These are phyloP conservation scores for Entrophospora sp. DNA, from an alignment of 192 early-diverging fungal species.

Conservation along the genomic window DNA sequence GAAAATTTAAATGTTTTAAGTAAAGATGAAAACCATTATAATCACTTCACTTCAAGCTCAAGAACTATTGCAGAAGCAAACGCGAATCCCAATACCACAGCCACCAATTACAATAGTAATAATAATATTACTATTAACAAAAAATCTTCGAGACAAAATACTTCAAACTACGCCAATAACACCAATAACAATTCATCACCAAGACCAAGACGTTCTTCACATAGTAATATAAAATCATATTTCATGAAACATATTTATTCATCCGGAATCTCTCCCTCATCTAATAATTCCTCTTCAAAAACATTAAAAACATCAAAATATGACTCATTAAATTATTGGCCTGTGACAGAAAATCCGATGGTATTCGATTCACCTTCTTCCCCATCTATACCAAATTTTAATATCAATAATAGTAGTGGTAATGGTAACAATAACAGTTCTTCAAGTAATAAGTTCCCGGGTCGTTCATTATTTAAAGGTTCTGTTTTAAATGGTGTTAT, in stretches of 20 bases:
- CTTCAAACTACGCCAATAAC: too few relatives aligned
- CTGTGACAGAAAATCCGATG: constrained; percentile 3
- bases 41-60: too few relatives aligned
- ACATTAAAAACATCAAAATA: neutral
- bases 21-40: too few relatives aligned
- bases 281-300: neutral
- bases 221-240: constrained; percentile 12
- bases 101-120: too few relatives aligned
- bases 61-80: too few relatives aligned
- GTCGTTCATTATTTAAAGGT: too few relatives aligned
- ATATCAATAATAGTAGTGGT: neutral
- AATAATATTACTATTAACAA: too few relatives aligned
- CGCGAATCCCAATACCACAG: too few relatives aligned
- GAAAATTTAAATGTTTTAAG: neutral
- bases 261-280: too few relatives aligned
- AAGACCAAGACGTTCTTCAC: neutral
- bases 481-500: too few relatives aligned
- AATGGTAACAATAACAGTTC: neutral
- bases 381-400: neutral
- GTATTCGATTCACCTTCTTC: neutral
- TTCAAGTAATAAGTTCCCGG: too few relatives aligned
- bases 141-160: too few relatives aligned
- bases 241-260: constrained; percentile 14
- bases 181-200: neutral
- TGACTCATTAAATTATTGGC: constrained; percentile 18